Evolutionary conservation across 2,329 filamentous ascomycete species (phyloP).

Genomic region (Calonectria leucothoes): DNA sequence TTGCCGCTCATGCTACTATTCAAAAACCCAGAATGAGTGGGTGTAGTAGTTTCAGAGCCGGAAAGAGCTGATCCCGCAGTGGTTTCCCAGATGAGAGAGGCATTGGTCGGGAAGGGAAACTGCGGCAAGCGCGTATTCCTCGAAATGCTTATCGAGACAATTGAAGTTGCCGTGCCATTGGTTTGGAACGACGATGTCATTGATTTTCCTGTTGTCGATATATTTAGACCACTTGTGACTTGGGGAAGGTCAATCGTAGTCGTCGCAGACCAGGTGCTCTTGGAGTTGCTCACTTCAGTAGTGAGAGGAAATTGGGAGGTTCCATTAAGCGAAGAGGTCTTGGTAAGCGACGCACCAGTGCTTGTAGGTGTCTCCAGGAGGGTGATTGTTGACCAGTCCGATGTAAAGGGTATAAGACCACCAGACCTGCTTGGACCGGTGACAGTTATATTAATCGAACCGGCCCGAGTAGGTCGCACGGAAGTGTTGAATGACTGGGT

Average conservation of each 20-base stretch:
- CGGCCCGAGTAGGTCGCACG: conserved; percentile 4
- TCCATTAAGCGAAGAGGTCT: conserved; percentile 3
- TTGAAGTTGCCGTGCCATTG: neutral
- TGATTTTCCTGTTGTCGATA: neutral
- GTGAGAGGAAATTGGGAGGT: neutral
- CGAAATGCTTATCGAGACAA: conserved; percentile 15
- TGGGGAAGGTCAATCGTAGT: neutral
- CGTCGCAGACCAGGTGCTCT: neutral
- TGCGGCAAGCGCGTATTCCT: neutral
- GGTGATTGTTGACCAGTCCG: conserved; percentile 33
- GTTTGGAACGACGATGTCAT: neutral
- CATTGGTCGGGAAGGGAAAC: conserved; percentile 14
- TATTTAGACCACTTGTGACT: neutral
- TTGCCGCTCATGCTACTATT: conserved; percentile 12
- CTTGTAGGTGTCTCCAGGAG: conserved; percentile 10
- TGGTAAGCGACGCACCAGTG: neutral
- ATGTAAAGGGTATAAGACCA: conserved; percentile 5
- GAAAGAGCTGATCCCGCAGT: conserved; percentile 5
- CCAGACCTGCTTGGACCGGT: neutral
- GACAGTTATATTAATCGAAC: conserved; percentile 15
- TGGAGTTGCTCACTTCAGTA: neutral
- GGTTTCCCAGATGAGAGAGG: conserved; percentile 16
- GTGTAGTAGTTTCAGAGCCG: neutral
- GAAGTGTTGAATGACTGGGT: conserved; percentile 16
- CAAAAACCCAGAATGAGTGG: conserved; percentile 14